Evolutionary conservation across 2,329 filamentous ascomycete species (phyloP), one percentile per base, ranked within the genome.

Genomic region (Colletotrichum trifolii): DNA sequence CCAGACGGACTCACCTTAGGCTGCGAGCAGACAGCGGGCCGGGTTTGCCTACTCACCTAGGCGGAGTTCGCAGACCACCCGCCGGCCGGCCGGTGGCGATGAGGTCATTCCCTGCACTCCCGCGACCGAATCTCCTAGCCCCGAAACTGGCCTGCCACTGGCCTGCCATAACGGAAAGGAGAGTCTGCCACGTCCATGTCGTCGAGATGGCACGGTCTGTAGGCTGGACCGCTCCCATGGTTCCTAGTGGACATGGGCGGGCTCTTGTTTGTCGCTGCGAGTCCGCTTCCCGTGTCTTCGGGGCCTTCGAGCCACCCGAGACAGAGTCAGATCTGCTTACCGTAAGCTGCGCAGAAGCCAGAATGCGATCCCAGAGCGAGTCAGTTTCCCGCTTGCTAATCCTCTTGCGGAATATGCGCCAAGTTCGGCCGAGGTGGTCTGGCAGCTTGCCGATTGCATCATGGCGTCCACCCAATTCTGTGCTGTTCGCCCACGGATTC

Each of bases 51-150:
- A 25, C 25, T 4, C 33, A 47, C 25, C 12, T 62, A 13, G 17
- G 50, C 62, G 46, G 62, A 62, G 62, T 65, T 65, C 11, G 62
- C 46, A 40, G 52, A 56, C 45, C 52, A 36, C 40, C 58, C 57
- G 47, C 58, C 62, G 57, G 59, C 57, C 62, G 62, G 52, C 35
- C 39, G 36, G 34, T 52, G 62, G 50, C 57, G 8, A 56, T 62
- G 58, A 65, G 58, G 58, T 62, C 52, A 62, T 39, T 25, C 46
- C 62, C 36, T 65, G 58, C 47, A 39, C 12, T 36, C 8, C 36
- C 35, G 42, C 35, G 39, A 36, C 34, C 34, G 12, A 50, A 17
- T 6, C 4, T 8, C 12, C 15, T 40, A 33, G 33, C 17, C 34
- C 50, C 45, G 50, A 54, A 39, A 54, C 33, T 45, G 6, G 25